Evolutionary conservation across 495 filamentous ascomycete species (phyloP), one percentile per base, ranked within the genome.

Genomic region (Friedmanniomyces endolithicus): DNA sequence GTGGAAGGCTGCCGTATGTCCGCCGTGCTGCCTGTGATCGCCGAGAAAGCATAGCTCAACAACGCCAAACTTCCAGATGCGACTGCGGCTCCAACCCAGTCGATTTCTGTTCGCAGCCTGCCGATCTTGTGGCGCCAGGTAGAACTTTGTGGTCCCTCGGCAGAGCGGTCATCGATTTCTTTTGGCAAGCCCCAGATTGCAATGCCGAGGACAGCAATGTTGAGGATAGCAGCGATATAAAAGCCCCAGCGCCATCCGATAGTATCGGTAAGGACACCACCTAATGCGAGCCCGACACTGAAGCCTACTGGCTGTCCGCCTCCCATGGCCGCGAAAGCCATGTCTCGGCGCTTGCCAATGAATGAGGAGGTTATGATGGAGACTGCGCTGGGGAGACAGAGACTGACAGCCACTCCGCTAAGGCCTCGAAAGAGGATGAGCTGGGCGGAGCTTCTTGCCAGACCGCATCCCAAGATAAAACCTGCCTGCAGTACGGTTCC

Each of bases 371-470:
- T 72, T 29, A 79, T 73, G 25, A 80, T 67, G 48, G 63, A 64
- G 12, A 80, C 72, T 2, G 75, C 70, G 11, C 72, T 67, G 2
- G 78, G 75, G 4, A 83, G 64, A 54, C 72, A 76, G 53, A 81
- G 63, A 1, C 74, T 70, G 20, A 72, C 63, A 0, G 77, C 72
- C 19, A 80, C 52, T 19, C 79, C 78, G 25, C 72, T 68, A 16
- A 78, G 54, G 1, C 67, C 70, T 20, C 78, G 76, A 55, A 78
- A 78, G 12, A 72, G 33, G 48, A 81, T 61, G 0, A 80, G 29
- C 45, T 81, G 70, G 11, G 70, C 65, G 6, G 72, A 70, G 0
- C 69, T 75, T 19, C 57, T 53, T 0, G 76, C 63, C 0, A 79
- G 60, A 0, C 77, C 75, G 44, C 68, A 70, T 2, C 68, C 76